Base-by-base conservation (phyloP, 2,329 filamentous ascomycete species). In the Cladophialophora carrionii region DNA sequence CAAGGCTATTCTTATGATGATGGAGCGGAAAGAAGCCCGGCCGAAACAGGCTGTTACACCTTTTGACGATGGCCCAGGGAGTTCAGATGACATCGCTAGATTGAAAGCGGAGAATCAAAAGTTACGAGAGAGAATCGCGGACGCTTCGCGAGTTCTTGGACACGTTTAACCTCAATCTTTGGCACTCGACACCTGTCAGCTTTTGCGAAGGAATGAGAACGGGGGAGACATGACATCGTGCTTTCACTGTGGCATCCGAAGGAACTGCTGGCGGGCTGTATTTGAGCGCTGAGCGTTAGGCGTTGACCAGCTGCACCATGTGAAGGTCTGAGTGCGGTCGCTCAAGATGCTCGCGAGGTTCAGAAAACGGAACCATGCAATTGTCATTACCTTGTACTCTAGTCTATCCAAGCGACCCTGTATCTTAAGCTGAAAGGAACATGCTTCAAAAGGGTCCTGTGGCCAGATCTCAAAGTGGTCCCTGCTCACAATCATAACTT, bases 401-500 rank as follows among this genome's bases (percentile, higher is more conserved):
- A 58, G 43, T 58, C 56, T 58, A 58, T 58, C 31, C 41, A 24
- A 43, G 41, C 56, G 20, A 9, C 8, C 8, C 26, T 41, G 34
- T 57, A n/a, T 32, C 20, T n/a, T 34, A 10, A 43, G 34, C n/a
- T 17, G 37, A 26, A 51, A 29, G 6, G 4, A 22, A 24, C 9
- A 24, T 51, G 24, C 22, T 51, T 22, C 48, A 22, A 22, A 22
- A 31, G n/a, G 26, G 6, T 29, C 3, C 26, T 6, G 6, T 29
- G 6, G 6, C 26, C 3, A 29, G 3, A 29, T 34, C 24, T 5
- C 51, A 22, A 34, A 9, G 24, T 17, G n/a, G 8, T 14, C n/a
- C 37, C 20, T 43, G 2, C 29, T 20, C 17, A 34, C 49, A 14
- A 12, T 51, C n/a, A 65, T 57, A 65, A 64, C 26, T 68, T 65